Conservation (phyloP, 75 land plant genomes). For the Isoetes taiwanensis region DNA sequence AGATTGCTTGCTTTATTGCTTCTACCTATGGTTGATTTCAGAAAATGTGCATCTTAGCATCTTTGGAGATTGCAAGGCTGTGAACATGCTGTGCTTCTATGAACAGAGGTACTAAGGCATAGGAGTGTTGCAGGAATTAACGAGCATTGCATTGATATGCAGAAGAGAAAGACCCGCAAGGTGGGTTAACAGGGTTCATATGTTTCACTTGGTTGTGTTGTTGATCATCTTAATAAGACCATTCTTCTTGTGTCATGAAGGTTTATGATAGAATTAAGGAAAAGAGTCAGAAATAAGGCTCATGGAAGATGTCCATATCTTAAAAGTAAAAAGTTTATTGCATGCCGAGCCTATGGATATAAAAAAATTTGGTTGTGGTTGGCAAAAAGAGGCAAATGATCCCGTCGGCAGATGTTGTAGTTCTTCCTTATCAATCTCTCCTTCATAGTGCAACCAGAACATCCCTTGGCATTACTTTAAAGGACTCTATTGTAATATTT, state of each 20-base stretch:
- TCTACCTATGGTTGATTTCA: not conserved
- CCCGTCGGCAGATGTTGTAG: constrained; percentile 63
- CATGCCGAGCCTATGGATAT: constrained; percentile 58
- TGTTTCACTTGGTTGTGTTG: not conserved
- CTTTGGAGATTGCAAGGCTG: not conserved
- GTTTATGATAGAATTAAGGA: constrained; percentile 4
- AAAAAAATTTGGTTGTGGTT: constrained; percentile 75
- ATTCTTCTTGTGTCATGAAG: not conserved
- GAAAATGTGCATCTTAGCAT: not conserved
- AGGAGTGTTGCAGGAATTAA: constrained; percentile 54
- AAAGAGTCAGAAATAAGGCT: too few relatives aligned
- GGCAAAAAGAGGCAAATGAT: constrained; percentile 52
- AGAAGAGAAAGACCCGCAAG: constrained; percentile 51
- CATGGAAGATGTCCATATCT: constrained; percentile 83
- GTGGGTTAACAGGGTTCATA: constrained; percentile 17
- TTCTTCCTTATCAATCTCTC: constrained; percentile 92
- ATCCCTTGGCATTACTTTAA: constrained; percentile 70
- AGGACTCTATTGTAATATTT: constrained; percentile 60
- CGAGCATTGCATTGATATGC: constrained; percentile 87
- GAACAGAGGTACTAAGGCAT: constrained; percentile 62
- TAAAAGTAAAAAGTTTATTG: constrained; percentile 33
- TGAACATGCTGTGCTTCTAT: not conserved
- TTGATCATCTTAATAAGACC: not conserved
- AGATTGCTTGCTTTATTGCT: not conserved
- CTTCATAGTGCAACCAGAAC: constrained; percentile 69